These are phyloP conservation scores for Ascochyta clinopodiicola DNA, from an alignment of 2,329 filamentous ascomycete genomes.

Conservation along the genomic window DNA sequence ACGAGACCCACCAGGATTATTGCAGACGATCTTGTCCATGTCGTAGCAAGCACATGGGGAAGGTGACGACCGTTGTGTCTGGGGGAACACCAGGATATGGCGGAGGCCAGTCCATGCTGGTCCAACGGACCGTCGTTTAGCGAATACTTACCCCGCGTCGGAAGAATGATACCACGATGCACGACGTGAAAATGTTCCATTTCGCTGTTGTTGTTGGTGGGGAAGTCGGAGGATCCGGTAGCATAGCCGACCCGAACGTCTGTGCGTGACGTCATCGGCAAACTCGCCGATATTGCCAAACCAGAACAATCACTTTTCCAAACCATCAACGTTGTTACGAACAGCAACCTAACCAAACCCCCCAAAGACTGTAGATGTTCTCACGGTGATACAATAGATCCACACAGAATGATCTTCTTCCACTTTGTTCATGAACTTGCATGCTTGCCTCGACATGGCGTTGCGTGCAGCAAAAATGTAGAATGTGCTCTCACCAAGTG, in stretches of 20 bases:
- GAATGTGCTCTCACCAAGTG: conserved; percentile 72
- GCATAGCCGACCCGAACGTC: not conserved
- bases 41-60: not conserved
- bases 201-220: not conserved
- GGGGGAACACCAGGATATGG: not conserved
- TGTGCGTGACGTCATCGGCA: conserved; percentile 6
- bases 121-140: not conserved
- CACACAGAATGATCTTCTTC: no score
- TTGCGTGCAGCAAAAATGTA: conserved; percentile 77
- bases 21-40: not conserved
- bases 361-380: no score
- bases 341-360: no score
- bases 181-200: not conserved
- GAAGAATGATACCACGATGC: conserved; percentile 10
- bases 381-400: no score
- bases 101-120: not conserved
- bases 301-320: no score
- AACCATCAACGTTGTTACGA: not conserved
- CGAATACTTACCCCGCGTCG: conserved; percentile 11
- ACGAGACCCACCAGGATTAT: not conserved
- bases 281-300: not conserved
- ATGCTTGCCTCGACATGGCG: conserved; percentile 53
- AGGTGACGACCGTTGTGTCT: not conserved
- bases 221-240: not conserved
- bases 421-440: no score